Conservation (phyloP, 164 flowering plant species). For the Liquidambar formosana region DNA sequence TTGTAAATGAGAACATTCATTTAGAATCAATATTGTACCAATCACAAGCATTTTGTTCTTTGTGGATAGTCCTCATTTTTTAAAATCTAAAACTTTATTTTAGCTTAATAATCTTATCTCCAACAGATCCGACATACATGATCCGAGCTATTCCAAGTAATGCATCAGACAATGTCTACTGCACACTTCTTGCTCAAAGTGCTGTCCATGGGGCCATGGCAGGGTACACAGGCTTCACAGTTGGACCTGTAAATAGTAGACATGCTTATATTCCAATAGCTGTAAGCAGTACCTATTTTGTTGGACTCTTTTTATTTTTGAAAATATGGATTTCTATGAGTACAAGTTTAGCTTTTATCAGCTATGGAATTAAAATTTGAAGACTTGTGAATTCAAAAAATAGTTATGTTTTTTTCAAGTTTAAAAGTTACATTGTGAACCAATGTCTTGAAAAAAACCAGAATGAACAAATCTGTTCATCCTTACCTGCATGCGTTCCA, state of each 20-base stretch:
- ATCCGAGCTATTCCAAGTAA: constrained; percentile 58
- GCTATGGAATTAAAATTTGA: not conserved
- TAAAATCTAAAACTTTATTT: not conserved
- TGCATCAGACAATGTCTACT: constrained; percentile 57
- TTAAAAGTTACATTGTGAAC: too few species aligned
- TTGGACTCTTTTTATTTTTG: not conserved
- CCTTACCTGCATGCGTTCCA: too few species aligned
- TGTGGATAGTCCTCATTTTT: not conserved
- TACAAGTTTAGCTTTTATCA: too few species aligned
- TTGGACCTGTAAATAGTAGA: constrained; percentile 52
- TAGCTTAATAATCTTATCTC: not conserved
- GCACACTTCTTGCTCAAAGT: constrained; percentile 65
- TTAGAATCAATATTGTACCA: too few species aligned
- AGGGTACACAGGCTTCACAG: constrained; percentile 57
- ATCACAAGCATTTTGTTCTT: not conserved
- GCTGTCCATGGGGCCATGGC: constrained; percentile 69
- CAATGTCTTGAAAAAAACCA: too few species aligned
- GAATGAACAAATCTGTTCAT: too few species aligned
- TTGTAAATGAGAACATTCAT: too few species aligned
- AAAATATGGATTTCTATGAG: not conserved
- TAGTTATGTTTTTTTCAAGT: too few species aligned
- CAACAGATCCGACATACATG: constrained; percentile 62
- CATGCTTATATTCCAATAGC: constrained; percentile 53
- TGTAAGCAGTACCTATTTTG: constrained; percentile 28
- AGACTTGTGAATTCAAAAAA: not conserved